phyloP scores from a whole-genome alignment of 148 eudicot species.

The Mesembryanthemum crystallinum region DNA sequence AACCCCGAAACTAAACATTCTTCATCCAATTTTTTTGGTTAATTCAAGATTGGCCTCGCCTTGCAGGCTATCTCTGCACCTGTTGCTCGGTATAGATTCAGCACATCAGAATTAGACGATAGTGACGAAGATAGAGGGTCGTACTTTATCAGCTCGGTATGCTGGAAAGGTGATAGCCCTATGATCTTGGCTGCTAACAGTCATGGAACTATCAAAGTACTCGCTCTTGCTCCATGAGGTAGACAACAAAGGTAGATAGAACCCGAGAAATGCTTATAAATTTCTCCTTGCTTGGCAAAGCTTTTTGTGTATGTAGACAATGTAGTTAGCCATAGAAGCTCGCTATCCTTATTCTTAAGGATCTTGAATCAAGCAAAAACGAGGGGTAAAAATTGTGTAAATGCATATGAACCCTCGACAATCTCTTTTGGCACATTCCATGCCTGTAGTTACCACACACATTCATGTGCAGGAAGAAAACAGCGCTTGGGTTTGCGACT shows the following conservation, averaged over 20 bases:
- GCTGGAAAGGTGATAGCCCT: constrained; percentile 83
- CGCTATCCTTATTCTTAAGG: not conserved
- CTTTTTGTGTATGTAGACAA: constrained; percentile 11
- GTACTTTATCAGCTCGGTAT: constrained; percentile 77
- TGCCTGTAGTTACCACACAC: not conserved
- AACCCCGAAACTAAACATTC: not conserved
- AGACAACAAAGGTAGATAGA: not conserved
- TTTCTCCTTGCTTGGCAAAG: not conserved
- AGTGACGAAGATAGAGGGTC: constrained; percentile 56
- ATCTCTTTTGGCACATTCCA: not conserved
- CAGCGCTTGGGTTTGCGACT: too few relatives aligned
- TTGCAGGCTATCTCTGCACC: constrained; percentile 73
- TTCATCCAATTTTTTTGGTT: not conserved
- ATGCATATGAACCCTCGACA: not conserved
- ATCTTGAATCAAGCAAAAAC: not conserved
- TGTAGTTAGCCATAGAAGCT: constrained; percentile 3
- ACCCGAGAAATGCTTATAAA: not conserved
- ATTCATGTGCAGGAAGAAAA: too few relatives aligned
- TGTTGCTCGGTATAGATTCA: constrained; percentile 67
- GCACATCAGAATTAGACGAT: constrained; percentile 45
- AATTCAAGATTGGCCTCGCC: not conserved
- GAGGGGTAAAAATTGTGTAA: not conserved
- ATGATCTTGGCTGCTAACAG: constrained; percentile 81
- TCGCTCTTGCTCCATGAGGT: constrained; percentile 60
- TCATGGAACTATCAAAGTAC: constrained; percentile 76